phyloP scores from a whole-genome alignment of 2,329 filamentous ascomycete species.

The Tolypocladium ovalisporum region DNA sequence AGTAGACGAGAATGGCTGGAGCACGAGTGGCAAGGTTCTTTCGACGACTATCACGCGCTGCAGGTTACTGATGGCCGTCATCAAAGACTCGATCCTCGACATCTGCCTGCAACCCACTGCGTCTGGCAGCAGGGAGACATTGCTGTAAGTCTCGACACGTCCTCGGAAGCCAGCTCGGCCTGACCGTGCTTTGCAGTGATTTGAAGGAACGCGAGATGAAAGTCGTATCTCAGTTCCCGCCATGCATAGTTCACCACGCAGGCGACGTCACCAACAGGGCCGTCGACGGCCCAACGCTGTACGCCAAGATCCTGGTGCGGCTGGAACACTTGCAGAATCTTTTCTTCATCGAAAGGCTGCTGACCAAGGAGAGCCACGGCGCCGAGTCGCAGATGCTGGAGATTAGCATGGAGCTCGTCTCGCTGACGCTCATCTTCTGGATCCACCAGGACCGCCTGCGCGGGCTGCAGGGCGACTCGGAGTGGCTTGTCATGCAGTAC shows the following conservation, averaged over 20 bases:
- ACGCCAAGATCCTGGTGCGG: constrained; percentile 32
- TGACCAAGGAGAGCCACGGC: constrained; percentile 28
- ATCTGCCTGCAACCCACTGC: not conserved
- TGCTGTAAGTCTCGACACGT: not conserved
- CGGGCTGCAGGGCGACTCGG: constrained; percentile 26
- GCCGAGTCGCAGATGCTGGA: constrained; percentile 28
- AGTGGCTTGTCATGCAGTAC: constrained; percentile 39
- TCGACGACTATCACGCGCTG: not conserved
- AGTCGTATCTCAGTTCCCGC: not conserved
- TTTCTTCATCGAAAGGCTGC: constrained; percentile 45
- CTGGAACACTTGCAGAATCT: constrained; percentile 42
- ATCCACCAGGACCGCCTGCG: constrained; percentile 31
- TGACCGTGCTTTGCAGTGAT: not conserved
- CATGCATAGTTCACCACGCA: not conserved
- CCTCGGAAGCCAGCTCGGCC: not conserved
- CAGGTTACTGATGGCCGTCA: not conserved
- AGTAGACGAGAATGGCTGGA: not conserved
- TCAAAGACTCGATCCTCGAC: not conserved
- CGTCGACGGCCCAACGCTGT: constrained; percentile 15
- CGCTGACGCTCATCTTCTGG: constrained; percentile 32
- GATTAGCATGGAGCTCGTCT: constrained; percentile 34
- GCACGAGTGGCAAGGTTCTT: not conserved
- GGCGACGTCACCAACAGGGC: not conserved
- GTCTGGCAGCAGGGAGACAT: not conserved
- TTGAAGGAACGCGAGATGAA: not conserved